These are phyloP conservation scores for Eutrema yunnanense DNA, from an alignment of 345 rosid genomes.

Conservation along the genomic window DNA sequence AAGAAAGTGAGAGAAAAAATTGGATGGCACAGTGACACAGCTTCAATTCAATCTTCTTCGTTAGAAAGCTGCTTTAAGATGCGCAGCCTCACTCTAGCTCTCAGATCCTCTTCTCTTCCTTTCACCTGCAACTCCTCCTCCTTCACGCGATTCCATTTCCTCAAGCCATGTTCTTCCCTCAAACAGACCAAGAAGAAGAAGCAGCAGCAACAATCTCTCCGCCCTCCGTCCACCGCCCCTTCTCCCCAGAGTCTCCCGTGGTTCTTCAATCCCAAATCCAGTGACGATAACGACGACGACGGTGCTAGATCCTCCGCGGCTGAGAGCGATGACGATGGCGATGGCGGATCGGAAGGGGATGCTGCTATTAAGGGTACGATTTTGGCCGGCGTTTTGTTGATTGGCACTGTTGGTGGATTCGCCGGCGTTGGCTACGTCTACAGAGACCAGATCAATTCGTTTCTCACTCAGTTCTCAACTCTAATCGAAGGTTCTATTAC, in stretches of 20 bases:
- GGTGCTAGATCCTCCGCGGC: slow-evolving; percentile 15
- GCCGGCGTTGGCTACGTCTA: slow-evolving; percentile 66
- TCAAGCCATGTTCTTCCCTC: slow-evolving; percentile 68
- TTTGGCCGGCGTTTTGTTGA: slow-evolving; percentile 74
- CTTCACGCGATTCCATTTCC: slow-evolving; percentile 62
- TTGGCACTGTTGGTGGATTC: slow-evolving; percentile 88
- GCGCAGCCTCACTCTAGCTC: slow-evolving; percentile 26
- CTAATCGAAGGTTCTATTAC: slow-evolving; percentile 62
- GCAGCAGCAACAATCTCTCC: slow-evolving; percentile 56
- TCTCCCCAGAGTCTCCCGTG: slow-evolving; percentile 63
- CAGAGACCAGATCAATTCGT: slow-evolving; percentile 72
- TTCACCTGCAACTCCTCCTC: slow-evolving; percentile 38
- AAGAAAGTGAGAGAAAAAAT: background rate
- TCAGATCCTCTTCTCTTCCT: slow-evolving; percentile 30
- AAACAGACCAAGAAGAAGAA: slow-evolving; percentile 72
- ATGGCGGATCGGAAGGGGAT: slow-evolving; percentile 40
- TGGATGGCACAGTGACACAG: slow-evolving; percentile 16
- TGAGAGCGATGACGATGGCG: slow-evolving; percentile 25
- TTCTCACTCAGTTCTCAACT: slow-evolving; percentile 74
- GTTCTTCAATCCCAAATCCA: slow-evolving; percentile 60
- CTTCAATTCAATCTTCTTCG: slow-evolving; percentile 1
- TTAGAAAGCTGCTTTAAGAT: slow-evolving; percentile 21
- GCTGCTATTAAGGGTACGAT: slow-evolving; percentile 75
- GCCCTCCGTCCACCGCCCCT: slow-evolving; percentile 36
- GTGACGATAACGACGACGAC: slow-evolving; percentile 23